Evolutionary conservation across 148 eudicot species (phyloP).

Genomic region (Euryodendron excelsum): DNA sequence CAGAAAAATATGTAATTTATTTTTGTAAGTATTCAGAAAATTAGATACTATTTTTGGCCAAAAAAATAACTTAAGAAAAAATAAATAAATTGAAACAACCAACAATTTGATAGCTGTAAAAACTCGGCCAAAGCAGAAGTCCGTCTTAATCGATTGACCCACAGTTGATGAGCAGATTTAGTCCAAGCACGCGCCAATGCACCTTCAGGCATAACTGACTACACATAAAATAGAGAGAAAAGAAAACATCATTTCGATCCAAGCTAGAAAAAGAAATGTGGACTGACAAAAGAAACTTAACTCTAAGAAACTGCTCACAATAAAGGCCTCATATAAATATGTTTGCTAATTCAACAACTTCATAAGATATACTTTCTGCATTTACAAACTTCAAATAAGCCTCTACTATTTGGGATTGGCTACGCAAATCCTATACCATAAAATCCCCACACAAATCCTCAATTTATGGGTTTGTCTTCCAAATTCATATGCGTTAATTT

Average conservation of each 20-base stretch:
- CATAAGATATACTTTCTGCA: neutral
- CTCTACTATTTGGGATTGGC: neutral
- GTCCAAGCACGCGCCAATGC: constrained; percentile 73
- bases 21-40: too few relatives aligned
- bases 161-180: constrained; percentile 76
- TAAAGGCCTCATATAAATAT: neutral
- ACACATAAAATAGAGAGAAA: constrained; percentile 24
- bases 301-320: neutral
- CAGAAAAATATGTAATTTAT: too few relatives aligned
- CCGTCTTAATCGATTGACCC: constrained; percentile 83
- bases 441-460: too few relatives aligned
- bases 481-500: neutral
- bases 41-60: neutral
- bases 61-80: too few relatives aligned
- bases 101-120: too few relatives aligned
- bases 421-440: neutral
- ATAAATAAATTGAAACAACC: too few relatives aligned
- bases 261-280: neutral
- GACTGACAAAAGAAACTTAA: constrained; percentile 5
- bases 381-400: neutral
- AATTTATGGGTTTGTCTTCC: too few relatives aligned
- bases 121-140: too few relatives aligned
- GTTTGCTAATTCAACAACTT: neutral
- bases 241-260: constrained; percentile 1
- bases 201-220: constrained; percentile 91